A percentile compares a stretch with the other conserved stretches of the same genome.
These are phyloP conservation scores for Neurospora intermedia DNA, from an alignment of 495 filamentous ascomycete genomes.

Conservation along the genomic window DNA sequence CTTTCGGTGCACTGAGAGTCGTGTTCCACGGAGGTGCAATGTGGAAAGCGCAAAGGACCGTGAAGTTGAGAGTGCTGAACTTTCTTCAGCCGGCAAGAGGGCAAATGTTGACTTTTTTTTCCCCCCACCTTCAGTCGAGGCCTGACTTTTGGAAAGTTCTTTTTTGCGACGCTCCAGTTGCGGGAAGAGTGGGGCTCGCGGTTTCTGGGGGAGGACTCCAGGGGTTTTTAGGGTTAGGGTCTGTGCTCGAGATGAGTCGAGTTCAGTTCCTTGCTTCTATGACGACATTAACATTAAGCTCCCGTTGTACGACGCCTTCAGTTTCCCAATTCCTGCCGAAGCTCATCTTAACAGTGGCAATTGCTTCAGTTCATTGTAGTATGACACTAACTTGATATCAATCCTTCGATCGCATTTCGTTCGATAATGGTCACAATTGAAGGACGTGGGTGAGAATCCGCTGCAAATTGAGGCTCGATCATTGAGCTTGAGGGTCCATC, in stretches of 20 bases:
- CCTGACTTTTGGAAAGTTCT: conserved; percentile 4
- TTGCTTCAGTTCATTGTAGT: not conserved
- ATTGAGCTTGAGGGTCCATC: not conserved
- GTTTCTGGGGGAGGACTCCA: not conserved
- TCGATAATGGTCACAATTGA: too few relatives aligned
- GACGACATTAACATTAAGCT: not conserved
- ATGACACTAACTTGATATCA: not conserved
- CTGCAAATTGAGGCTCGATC: not conserved
- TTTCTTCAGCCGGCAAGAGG: not conserved
- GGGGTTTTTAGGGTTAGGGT: not conserved
- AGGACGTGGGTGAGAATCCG: not conserved
- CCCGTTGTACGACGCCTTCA: not conserved
- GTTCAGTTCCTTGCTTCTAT: not conserved
- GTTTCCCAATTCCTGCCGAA: not conserved
- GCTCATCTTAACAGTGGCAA: not conserved
- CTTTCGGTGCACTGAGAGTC: not conserved
- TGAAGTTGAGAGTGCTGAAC: not conserved
- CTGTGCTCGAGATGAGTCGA: not conserved
- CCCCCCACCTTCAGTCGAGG: too few relatives aligned
- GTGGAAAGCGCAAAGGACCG: not conserved
- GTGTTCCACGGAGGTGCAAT: not conserved
- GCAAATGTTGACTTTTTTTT: not conserved
- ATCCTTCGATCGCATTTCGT: too few relatives aligned
- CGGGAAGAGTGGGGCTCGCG: not conserved
- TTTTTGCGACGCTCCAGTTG: not conserved